Evolutionary conservation across 495 filamentous ascomycete species (phyloP), one percentile per base, ranked within the genome.

Genomic region (Podospora didyma): DNA sequence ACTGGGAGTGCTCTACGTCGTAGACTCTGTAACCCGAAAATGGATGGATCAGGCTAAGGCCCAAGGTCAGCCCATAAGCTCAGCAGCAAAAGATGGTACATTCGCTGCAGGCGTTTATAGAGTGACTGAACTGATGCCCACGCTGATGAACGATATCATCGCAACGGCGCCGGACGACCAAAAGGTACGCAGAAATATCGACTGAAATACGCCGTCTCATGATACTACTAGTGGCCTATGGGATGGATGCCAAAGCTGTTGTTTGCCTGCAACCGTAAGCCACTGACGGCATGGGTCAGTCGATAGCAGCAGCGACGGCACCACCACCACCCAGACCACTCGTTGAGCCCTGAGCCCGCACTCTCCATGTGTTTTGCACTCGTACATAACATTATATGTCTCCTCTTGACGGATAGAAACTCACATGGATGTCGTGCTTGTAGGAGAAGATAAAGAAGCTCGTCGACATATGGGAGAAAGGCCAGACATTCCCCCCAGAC

Each of bases 11-110:
- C 86, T 98, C 78, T 98, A 98, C 86, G 92, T 97, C 78, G 90
- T 98, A 95, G 95, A 98, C 82, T 96, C 92, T 82, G 92, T 98
- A 86, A 92, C 91, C 71, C 89, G 94, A 75, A 90, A 92, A 76
- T 98, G 95, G 92, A 84, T 96, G 83, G 92, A 98, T 72, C 87
- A 89, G 71, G 95, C 94, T 60, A 92, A 90, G 73, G 84, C 85
- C 62, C 81, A 86, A 58, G 89, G 89, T 58, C 91, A 97, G 71
- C 78, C 86, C 54, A 79, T 91, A 66, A 89, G 86, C 68, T 82
- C 79, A 63, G 77, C 82, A 66, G 89, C 90, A 54, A 81, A 83
- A 57, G 89, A 96, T 76, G 94, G 94, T 60, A 97, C 93, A 46
- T 96, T 85, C 77, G 90, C 90, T 70, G 92, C 92, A 58, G 94